Base-by-base conservation (phyloP, 371 early-diverging fungal genomes). In the Syncephalastrum contaminatum region DNA sequence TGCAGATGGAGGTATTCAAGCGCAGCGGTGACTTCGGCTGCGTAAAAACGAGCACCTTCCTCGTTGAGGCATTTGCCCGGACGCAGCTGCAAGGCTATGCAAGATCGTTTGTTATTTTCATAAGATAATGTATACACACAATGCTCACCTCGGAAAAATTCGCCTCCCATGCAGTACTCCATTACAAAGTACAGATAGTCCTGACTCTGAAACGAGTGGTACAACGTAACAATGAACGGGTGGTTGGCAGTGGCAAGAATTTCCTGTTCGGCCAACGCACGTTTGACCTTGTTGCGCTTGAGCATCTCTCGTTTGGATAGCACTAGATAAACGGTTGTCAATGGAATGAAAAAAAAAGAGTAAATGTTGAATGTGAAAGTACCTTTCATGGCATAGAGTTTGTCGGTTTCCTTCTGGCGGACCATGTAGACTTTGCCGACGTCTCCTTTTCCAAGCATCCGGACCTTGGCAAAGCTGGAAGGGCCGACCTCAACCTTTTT, bases 111-210 rank as follows among this genome's bases (percentile, higher is more conserved):
- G 12, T 30, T 47, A 53, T 16, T 12, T 42, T 21, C 20, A 21
- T 22, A 55, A 52, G 18, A 24, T 22, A 51, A 30, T 30, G 36
- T 30, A 30, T 30, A 30, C 36, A 30, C 36, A 30, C 12, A 18
- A 21, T 12, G 16, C 48, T 57, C 69, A 84, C 84, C 91, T 75
- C 90, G 71, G 69, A 91, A 94, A 67, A 94, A 94, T 77, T 98
- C 99, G 36, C 99, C 99, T 42, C 99, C 98, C 53, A 86, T 79
- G 60, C 97, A 95, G 74, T 94, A 98, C 62, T 98, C 98, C 90
- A 96, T 92, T 58, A 95, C 87, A 56, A 97, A 86, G 66, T 92
- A 96, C 25, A 97, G 72, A 55, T 95, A 82, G 53, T 91, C 88
- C 53, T 91, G 85, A 52, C 89, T 88, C 67, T 96, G 94, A 70